phyloP scores from a whole-genome alignment of 2,329 filamentous ascomycete species.

The Epicoccum sorghinum region DNA sequence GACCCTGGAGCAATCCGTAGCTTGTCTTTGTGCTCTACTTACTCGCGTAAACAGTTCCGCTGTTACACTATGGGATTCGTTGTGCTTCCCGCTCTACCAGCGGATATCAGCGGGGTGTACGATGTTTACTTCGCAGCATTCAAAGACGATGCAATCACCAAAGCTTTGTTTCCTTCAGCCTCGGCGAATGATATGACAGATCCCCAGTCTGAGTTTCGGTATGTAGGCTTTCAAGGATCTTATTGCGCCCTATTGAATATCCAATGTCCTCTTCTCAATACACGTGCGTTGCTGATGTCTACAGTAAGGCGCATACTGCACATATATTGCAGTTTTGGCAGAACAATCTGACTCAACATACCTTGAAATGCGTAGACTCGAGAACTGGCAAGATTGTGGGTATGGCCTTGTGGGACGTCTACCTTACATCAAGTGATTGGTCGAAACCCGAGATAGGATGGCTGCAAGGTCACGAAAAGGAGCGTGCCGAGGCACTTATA shows the following conservation, averaged over 20 bases:
- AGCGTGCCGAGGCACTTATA: constrained; percentile 53
- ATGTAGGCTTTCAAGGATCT: background rate
- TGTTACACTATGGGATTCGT: constrained; percentile 38
- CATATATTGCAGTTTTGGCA: constrained; percentile 51
- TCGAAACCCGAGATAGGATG: constrained; percentile 54
- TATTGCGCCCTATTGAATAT: background rate
- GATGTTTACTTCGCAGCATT: constrained; percentile 57
- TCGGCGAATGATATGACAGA: constrained; percentile 27
- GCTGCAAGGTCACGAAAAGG: constrained; percentile 53
- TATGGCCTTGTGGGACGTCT: constrained; percentile 56
- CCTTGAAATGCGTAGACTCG: constrained; percentile 56
- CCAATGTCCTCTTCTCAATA: background rate
- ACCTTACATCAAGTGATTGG: constrained; percentile 52
- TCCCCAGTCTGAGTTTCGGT: constrained; percentile 32
- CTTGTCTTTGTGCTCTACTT: background rate
- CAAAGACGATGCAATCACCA: constrained; percentile 51
- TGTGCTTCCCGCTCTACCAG: constrained; percentile 55
- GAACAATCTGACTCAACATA: constrained; percentile 53
- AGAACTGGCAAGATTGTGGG: constrained; percentile 53
- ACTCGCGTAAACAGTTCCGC: constrained; percentile 5
- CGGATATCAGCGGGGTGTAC: constrained; percentile 56
- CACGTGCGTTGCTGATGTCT: background rate
- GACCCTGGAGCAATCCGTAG: background rate
- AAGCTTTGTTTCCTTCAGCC: constrained; percentile 51
- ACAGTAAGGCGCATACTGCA: constrained; percentile 50